phyloP scores from a whole-genome alignment of 1,139 yeast genomes.

The Diutina ranongensis region DNA sequence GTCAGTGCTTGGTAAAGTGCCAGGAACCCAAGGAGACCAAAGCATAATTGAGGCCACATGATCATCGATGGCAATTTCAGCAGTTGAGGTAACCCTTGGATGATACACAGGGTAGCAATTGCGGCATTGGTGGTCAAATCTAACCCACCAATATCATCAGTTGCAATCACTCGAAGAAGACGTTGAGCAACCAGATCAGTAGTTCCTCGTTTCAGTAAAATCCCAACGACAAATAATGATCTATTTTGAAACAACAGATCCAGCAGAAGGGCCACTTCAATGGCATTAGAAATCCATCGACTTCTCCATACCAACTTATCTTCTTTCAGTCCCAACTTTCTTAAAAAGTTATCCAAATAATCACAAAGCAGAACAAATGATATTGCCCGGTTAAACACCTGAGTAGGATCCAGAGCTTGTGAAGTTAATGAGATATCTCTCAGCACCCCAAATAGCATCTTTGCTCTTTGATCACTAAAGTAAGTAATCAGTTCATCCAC shows the following conservation, averaged over 20 bases:
- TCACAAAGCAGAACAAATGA: slow-evolving; percentile 59
- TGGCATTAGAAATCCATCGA: slow-evolving; percentile 58
- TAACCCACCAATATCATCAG: slow-evolving; percentile 14
- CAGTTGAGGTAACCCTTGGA: slow-evolving; percentile 47
- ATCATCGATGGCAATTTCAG: slow-evolving; percentile 46
- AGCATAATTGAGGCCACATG: slow-evolving; percentile 51
- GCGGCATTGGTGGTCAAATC: slow-evolving; percentile 14
- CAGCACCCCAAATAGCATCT: slow-evolving; percentile 68
- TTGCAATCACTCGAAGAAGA: slow-evolving; percentile 23
- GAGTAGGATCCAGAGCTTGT: slow-evolving; percentile 19
- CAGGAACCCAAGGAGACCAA: slow-evolving; percentile 23
- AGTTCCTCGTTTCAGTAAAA: slow-evolving; percentile 52
- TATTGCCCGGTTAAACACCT: slow-evolving; percentile 35
- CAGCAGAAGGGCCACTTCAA: slow-evolving; percentile 51
- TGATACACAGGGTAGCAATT: slow-evolving; percentile 47
- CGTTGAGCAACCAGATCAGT: slow-evolving; percentile 48
- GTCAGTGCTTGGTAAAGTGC: slow-evolving; percentile 36
- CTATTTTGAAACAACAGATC: slow-evolving; percentile 60
- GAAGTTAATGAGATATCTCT: slow-evolving; percentile 35
- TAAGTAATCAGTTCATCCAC: slow-evolving; percentile 45
- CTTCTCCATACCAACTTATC: slow-evolving; percentile 52
- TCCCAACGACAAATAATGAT: slow-evolving; percentile 63
- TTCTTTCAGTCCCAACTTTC: slow-evolving; percentile 39
- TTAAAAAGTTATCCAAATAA: slow-evolving; percentile 41
- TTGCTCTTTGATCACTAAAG: slow-evolving; percentile 62